A percentile compares a stretch with the other conserved stretches of the same genome.
phyloP scores from a whole-genome alignment of 345 rosid species.

The Populus deltoides region DNA sequence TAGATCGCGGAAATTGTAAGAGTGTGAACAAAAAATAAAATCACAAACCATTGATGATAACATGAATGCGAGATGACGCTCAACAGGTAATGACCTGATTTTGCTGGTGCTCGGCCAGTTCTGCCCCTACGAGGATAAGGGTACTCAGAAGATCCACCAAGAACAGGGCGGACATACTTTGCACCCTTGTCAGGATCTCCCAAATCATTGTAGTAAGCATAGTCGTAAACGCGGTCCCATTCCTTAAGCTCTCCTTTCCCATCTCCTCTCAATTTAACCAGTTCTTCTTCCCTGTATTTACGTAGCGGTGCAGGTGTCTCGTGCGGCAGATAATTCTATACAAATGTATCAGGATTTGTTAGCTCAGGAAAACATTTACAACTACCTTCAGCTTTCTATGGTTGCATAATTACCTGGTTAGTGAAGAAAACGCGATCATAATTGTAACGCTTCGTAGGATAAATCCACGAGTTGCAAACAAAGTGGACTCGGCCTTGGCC shows the following conservation, averaged over 20 bases:
- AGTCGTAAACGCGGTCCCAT: constrained; percentile 48
- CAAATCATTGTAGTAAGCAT: constrained; percentile 45
- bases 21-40: background rate
- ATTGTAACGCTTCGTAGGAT: constrained; percentile 31
- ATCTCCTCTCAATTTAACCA: constrained; percentile 38
- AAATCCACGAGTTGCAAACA: constrained; percentile 54
- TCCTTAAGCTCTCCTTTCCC: constrained; percentile 37
- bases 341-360: background rate
- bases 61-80: background rate
- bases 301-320: constrained; percentile 37
- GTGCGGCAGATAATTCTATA: constrained; percentile 34
- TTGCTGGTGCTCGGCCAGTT: constrained; percentile 36
- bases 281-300: constrained; percentile 42
- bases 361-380: background rate
- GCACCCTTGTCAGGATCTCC: constrained; percentile 40
- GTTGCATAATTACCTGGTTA: constrained; percentile 29
- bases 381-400: background rate
- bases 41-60: background rate
- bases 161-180: constrained; percentile 35
- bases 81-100: constrained; percentile 22
- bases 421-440: constrained; percentile 40
- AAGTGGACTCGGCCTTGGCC: constrained; percentile 41
- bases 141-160: constrained; percentile 41
- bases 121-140: constrained; percentile 54
- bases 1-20: background rate